Evolutionary conservation across 1,284 basidiomycete species (phyloP).

Genomic region (Cystobasidium pallidum): DNA sequence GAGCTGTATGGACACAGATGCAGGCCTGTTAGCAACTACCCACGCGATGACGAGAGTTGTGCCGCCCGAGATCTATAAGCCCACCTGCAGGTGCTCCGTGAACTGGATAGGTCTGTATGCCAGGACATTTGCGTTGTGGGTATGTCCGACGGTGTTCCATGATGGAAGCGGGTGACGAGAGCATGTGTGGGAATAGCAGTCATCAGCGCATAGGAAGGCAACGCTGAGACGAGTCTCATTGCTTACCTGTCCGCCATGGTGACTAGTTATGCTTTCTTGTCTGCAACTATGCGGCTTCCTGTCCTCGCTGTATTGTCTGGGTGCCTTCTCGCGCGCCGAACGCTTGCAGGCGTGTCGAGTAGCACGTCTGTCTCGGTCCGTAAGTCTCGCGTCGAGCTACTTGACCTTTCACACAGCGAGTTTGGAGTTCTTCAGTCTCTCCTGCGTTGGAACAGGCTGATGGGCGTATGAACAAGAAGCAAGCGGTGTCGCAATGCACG

Average conservation of each 20-base stretch:
- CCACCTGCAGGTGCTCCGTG: slow-evolving; percentile 45
- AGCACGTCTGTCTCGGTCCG: neutral
- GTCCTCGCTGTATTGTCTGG: slow-evolving; percentile 15
- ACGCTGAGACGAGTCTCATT: too few relatives aligned
- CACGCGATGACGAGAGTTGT: neutral
- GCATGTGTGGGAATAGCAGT: neutral
- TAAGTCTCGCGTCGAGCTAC: neutral
- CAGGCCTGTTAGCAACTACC: slow-evolving; percentile 4
- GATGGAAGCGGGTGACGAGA: slow-evolving; percentile 3
- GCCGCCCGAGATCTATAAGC: neutral
- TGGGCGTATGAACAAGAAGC: neutral
- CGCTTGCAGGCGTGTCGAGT: slow-evolving; percentile 15
- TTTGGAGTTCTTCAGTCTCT: neutral
- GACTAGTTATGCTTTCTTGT: slow-evolving; percentile 14
- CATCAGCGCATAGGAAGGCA: neutral
- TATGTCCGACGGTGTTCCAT: slow-evolving; percentile 10
- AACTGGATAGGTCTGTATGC: slow-evolving; percentile 43
- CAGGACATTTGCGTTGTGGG: neutral
- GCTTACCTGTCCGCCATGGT: slow-evolving; percentile 43
- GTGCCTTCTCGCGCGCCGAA: slow-evolving; percentile 15
- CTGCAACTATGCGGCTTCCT: slow-evolving; percentile 8
- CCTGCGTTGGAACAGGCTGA: neutral
- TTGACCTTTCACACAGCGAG: neutral
- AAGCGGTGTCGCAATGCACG: neutral
- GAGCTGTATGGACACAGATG: slow-evolving; percentile 65